These are phyloP conservation scores for Ogataea nakhonphanomensis DNA, from an alignment of 805 yeast species.

Conservation along the genomic window DNA sequence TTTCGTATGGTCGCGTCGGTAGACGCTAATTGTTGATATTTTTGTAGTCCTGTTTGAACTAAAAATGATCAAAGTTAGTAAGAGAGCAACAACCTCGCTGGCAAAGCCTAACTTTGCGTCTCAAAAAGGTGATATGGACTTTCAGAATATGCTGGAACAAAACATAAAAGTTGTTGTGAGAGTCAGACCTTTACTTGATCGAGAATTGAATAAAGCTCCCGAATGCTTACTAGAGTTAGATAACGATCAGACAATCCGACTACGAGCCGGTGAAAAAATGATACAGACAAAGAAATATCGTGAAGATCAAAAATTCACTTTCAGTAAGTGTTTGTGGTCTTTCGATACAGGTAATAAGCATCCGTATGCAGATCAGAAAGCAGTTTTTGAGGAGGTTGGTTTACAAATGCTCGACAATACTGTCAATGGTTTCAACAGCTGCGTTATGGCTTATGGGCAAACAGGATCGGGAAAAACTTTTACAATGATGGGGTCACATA, in stretches of 20 bases:
- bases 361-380: conserved; percentile 44
- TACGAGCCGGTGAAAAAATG: conserved; percentile 10
- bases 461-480: conserved; percentile 80
- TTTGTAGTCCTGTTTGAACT: background rate
- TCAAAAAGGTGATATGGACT: too few relatives aligned
- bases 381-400: conserved; percentile 54
- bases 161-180: conserved; percentile 37
- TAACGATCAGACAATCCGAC: conserved; percentile 4
- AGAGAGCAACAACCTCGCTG: conserved; percentile 8
- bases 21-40: conserved; percentile 2
- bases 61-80: conserved; percentile 16
- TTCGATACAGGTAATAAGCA: conserved; percentile 29
- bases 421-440: conserved; percentile 50
- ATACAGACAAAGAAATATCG: conserved; percentile 17
- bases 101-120: background rate
- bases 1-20: conserved; percentile 13
- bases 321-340: conserved; percentile 55
- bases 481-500: conserved; percentile 64
- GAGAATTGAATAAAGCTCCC: conserved; percentile 23
- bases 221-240: conserved; percentile 31
- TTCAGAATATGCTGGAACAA: conserved; percentile 5
- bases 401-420: conserved; percentile 58
- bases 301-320: conserved; percentile 38
- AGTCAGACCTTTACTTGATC: conserved; percentile 42
- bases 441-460: conserved; percentile 62